Evolutionary conservation across 768 basidiomycete species (phyloP).

Genomic region (Naganishia antarctica): DNA sequence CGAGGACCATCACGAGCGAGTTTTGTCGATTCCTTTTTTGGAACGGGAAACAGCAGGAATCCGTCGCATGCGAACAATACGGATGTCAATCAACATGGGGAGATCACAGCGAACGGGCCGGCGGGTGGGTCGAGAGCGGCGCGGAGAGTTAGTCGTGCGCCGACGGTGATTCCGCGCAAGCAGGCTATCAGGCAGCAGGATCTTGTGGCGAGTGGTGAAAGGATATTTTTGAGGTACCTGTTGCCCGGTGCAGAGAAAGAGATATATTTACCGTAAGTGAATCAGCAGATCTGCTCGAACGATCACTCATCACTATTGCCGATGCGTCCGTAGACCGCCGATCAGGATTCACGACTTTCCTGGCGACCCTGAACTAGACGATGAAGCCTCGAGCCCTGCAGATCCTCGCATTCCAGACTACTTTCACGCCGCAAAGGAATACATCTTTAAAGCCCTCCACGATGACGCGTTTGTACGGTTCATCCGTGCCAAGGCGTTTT

Average conservation of each 20-base stretch:
- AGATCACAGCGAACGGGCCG: not conserved
- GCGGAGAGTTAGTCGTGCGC: constrained; percentile 54
- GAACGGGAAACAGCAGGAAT: not conserved
- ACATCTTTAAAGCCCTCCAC: constrained; percentile 92
- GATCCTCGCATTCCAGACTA: constrained; percentile 89
- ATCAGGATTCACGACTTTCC: constrained; percentile 90
- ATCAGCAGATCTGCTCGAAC: too few species aligned
- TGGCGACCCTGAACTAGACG: constrained; percentile 17
- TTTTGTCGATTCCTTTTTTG: constrained; percentile 23
- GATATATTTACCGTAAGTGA: constrained; percentile 76
- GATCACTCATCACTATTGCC: too few species aligned
- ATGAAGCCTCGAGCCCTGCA: constrained; percentile 52
- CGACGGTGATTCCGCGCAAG: constrained; percentile 87
- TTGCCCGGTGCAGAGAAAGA: constrained; percentile 87
- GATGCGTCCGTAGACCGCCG: constrained; percentile 54
- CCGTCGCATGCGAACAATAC: not conserved
- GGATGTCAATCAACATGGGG: not conserved
- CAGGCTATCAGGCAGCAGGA: constrained; percentile 83
- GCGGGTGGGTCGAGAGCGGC: not conserved
- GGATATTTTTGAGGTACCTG: constrained; percentile 92
- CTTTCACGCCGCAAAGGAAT: constrained; percentile 95
- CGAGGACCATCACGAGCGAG: constrained; percentile 19
- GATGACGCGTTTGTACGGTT: constrained; percentile 67
- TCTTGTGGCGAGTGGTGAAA: constrained; percentile 86
- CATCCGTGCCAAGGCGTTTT: constrained; percentile 93